Percentiles rank a stretch among this genome's conserved stretches.
Conservation (phyloP, 2,329 filamentous ascomycete genomes). For the Clathrospora elynae region DNA sequence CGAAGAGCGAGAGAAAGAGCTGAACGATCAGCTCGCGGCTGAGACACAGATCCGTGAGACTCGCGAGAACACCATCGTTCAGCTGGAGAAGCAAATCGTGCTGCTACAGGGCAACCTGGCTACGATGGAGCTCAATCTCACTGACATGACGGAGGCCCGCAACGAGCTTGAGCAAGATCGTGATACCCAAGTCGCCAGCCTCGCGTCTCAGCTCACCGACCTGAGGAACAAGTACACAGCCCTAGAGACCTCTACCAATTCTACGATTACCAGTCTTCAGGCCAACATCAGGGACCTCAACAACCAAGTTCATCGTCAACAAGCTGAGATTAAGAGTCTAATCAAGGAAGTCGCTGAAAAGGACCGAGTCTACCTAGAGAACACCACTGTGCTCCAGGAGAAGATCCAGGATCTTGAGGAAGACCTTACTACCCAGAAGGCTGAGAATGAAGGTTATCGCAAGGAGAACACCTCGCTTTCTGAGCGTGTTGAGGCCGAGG, state of each 20-base stretch:
- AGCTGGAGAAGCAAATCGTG: slow-evolving; percentile 42
- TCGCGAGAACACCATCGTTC: slow-evolving; percentile 45
- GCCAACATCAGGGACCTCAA: slow-evolving; percentile 50
- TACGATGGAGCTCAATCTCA: slow-evolving; percentile 28
- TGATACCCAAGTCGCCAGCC: slow-evolving; percentile 41
- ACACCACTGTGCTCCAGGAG: slow-evolving; percentile 32
- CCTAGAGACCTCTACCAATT: slow-evolving; percentile 40
- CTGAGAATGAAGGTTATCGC: slow-evolving; percentile 34
- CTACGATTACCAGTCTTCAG: slow-evolving; percentile 39
- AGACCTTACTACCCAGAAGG: slow-evolving; percentile 24
- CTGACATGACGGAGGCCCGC: slow-evolving; percentile 36
- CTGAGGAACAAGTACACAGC: slow-evolving; percentile 38
- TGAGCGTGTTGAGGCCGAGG: slow-evolving; percentile 36
- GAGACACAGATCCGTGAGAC: slow-evolving; percentile 49
- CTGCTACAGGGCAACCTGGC: slow-evolving; percentile 44
- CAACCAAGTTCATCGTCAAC: slow-evolving; percentile 47
- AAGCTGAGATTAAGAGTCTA: slow-evolving; percentile 48
- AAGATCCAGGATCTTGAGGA: slow-evolving; percentile 30
- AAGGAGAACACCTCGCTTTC: slow-evolving; percentile 38
- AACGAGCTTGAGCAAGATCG: slow-evolving; percentile 41
- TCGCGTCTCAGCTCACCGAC: slow-evolving; percentile 44
- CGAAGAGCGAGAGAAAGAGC: slow-evolving; percentile 49
- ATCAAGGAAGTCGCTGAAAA: slow-evolving; percentile 32
- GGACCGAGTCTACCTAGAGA: slow-evolving; percentile 33
- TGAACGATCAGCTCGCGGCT: slow-evolving; percentile 45